phyloP scores from a whole-genome alignment of 441 rosid genomes.

The Brassica balearica region DNA sequence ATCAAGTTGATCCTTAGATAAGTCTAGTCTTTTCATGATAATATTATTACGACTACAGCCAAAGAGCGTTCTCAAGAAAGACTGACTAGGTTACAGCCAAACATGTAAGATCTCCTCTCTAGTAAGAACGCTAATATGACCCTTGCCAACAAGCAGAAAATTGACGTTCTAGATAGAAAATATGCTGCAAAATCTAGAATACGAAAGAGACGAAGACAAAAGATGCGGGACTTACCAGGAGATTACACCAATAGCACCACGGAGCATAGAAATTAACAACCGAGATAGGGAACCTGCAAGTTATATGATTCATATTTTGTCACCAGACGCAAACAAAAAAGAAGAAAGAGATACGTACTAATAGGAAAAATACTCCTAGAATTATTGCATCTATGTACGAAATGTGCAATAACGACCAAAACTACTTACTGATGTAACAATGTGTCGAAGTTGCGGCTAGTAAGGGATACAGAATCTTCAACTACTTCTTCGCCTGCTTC shows the following conservation, averaged over 20 bases:
- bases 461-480: slow-evolving; percentile 73
- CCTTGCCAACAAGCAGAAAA: slow-evolving; percentile 23
- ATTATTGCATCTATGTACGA: slow-evolving; percentile 6
- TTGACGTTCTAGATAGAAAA: slow-evolving; percentile 12
- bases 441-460: slow-evolving; percentile 68
- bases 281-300: slow-evolving; percentile 81
- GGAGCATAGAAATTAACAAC: slow-evolving; percentile 96
- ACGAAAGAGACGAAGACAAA: slow-evolving; percentile 13
- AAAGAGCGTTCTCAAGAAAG: slow-evolving; percentile 21
- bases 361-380: background rate
- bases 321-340: slow-evolving; percentile 12
- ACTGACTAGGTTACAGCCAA: slow-evolving; percentile 18
- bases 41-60: slow-evolving; percentile 21
- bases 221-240: slow-evolving; percentile 66
- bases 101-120: slow-evolving; percentile 5
- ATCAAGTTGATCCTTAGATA: slow-evolving; percentile 20
- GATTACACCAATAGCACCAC: slow-evolving; percentile 97
- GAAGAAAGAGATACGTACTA: slow-evolving; percentile 1
- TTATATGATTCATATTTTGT: slow-evolving; percentile 22
- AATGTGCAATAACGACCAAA: slow-evolving; percentile 10
- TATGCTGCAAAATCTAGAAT: slow-evolving; percentile 25
- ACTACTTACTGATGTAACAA: slow-evolving; percentile 76
- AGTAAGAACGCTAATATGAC: slow-evolving; percentile 19
- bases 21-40: slow-evolving; percentile 14
- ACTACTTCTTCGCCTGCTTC: slow-evolving; percentile 66